Base-by-base conservation (phyloP, 1,139 yeast genomes). In the Pichia sp. region DNA sequence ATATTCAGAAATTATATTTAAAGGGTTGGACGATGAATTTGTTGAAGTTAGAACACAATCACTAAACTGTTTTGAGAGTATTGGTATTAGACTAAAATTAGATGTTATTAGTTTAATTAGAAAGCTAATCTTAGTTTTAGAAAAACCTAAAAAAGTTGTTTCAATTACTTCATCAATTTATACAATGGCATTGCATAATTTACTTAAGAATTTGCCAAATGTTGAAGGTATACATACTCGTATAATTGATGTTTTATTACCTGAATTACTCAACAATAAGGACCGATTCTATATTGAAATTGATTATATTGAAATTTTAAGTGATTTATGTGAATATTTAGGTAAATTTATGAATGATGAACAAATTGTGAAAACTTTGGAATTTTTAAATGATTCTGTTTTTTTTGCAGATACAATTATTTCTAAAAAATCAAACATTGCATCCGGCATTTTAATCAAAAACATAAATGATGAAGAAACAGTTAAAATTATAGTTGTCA, bases 31-130 rank as follows among this genome's bases (percentile, higher is more conserved):
- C 22, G 96, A 89, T 63, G 73, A 75, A 47, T 81, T 83, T 57
- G 74, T 89, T 9, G 95, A 88, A 60, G 95, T 89, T 2, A 89
- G 87, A 63, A 83, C 81, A 60, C 89, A 85, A 65, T 87, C 95
- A 0, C 80, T 87, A 43, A 82, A 73, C 65, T 83, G 71, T 75
- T 83, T 77, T 46, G 71, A 72, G 45, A 72, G 74, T 0, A 61
- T 79, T 45, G 71, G 70, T 4, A 65, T 68, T 0, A 60, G 60
- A 16, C 54, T 71, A 44, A 67, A 64, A 19, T 50, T 56, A 31
- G 62, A 64, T 29, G 65, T 64, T 30, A 51, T 63, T 9, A 49
- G 59, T 34, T 52, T 56, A 58, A 64, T 62, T 45, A 61, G 61
- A 46, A 53, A 62, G 49, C 49, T 69, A 57, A 57, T 19, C 16